Conservation (phyloP, 495 filamentous ascomycete genomes). For the Durotheca rogersii region DNA sequence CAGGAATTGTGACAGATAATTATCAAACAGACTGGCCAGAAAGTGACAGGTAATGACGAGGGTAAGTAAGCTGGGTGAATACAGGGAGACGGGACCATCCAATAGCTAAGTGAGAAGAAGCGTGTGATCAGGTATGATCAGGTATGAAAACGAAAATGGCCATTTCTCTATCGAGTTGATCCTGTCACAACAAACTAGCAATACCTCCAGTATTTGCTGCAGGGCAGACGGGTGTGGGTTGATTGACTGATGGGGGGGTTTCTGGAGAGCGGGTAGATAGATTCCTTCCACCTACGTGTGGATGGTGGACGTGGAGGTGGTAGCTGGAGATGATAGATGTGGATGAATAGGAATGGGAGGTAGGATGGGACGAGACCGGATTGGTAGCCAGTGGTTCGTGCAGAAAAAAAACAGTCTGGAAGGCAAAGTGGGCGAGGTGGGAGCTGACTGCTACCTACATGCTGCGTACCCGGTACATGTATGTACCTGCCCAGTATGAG, state of each 20-base stretch:
- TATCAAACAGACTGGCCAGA: too few relatives aligned
- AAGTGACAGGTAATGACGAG: too few relatives aligned
- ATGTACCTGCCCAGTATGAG: constrained; percentile 17
- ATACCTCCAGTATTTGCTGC: constrained; percentile 9
- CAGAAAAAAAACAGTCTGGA: constrained; percentile 26
- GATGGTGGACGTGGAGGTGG: not conserved
- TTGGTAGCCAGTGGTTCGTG: constrained; percentile 12
- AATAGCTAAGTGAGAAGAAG: not conserved
- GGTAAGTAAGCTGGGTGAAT: not conserved
- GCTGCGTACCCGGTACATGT: constrained; percentile 3
- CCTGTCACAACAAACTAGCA: constrained; percentile 19
- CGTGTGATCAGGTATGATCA: constrained; percentile 24
- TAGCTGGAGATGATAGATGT: constrained; percentile 5
- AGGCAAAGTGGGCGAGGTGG: too few relatives aligned
- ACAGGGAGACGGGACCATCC: not conserved
- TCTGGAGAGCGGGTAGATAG: too few relatives aligned
- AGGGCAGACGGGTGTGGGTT: not conserved
- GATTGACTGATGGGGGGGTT: too few relatives aligned
- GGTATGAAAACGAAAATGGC: constrained; percentile 25
- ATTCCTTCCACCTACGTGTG: not conserved
- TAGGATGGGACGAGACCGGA: not conserved
- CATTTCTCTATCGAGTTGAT: constrained; percentile 15
- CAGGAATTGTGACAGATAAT: not conserved
- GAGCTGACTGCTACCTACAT: too few relatives aligned
- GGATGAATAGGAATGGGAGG: constrained; percentile 2